Base-by-base conservation (phyloP, 192 early-diverging fungal species). In the Coemansia aciculifera region DNA sequence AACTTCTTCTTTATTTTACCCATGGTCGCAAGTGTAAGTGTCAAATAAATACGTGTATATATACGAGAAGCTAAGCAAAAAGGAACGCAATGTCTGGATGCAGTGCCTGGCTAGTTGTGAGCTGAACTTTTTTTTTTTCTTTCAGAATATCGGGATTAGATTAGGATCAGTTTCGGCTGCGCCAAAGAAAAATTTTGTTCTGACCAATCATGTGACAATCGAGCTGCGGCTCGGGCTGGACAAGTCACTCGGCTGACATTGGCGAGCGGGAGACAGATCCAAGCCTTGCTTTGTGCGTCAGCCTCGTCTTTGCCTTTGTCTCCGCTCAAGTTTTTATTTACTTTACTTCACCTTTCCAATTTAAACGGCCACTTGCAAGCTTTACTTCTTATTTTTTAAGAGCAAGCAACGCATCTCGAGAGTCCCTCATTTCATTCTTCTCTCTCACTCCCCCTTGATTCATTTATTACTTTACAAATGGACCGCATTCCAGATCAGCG, bases 1-100 rank as follows among this genome's bases (percentile, higher is more conserved):
- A 94, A 93, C 87, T 99, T 96, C 86, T 91, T 92, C 62, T 77
- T 79, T 23, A 83, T 57, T 66, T 67, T 78, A 40, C 66, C 81
- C 81, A 83, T 83, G 24, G 32, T 24, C 9, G 6, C 37, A 39
- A 60, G 36, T 19, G 37, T 19, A 39, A 39, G 36, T 19, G 21
- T 19, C 34, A 37, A 60, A 23, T 19, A 32, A 56, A 21, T 21
- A 48, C 2, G 19, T 48, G n/a, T 48, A 21, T 48, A 48, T 48
- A 48, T 48, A 48, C 46, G 46, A 48, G 5, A 34, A n/a, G 54
- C 54, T 15, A 57, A 57, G 42, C 5, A 15, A 27, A 32, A 37
- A 13, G 8, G 11, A 24, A 11, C 38, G 10, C 13, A 21, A 12
- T 62, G 19, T 15, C 38, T 62, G 38, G 44, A 29, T 21, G 27